Percentiles rank a stretch among this genome's conserved stretches.
phyloP scores from a whole-genome alignment of 768 basidiomycete species.

The Tricholoma terreum region DNA sequence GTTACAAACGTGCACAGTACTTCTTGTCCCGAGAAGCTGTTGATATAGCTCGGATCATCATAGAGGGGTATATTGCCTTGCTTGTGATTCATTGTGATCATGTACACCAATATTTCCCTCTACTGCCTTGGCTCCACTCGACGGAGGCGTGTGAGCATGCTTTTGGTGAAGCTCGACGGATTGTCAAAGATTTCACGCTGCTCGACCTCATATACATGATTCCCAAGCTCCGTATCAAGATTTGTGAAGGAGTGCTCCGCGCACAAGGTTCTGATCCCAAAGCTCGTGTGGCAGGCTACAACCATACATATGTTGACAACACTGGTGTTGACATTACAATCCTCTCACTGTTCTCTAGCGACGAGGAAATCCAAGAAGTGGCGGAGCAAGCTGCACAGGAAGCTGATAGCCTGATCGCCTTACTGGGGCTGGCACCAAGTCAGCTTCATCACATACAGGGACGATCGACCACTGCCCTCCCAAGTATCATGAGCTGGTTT shows the following conservation, averaged over 20 bases:
- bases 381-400: slow-evolving; percentile 17
- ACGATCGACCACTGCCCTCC: background rate
- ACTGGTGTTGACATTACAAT: slow-evolving; percentile 12
- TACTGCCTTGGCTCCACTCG: slow-evolving; percentile 29
- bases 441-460: background rate
- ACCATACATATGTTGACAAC: slow-evolving; percentile 24
- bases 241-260: slow-evolving; percentile 20
- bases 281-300: slow-evolving; percentile 22
- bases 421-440: slow-evolving; percentile 15
- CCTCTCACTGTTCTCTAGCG: slow-evolving; percentile 19
- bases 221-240: slow-evolving; percentile 21
- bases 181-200: slow-evolving; percentile 34
- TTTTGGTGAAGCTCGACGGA: no score
- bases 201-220: slow-evolving; percentile 28
- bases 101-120: background rate
- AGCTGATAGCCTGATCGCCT: slow-evolving; percentile 15
- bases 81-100: slow-evolving; percentile 37
- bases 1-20: slow-evolving; percentile 20
- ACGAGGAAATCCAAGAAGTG: slow-evolving; percentile 18
- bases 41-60: slow-evolving; percentile 29
- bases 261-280: slow-evolving; percentile 13
- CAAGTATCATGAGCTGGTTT: slow-evolving; percentile 1
- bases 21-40: slow-evolving; percentile 32
- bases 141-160: no score
- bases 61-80: slow-evolving; percentile 30